Evolutionary conservation across 1,284 basidiomycete species (phyloP).

Genomic region (Gomphus bonarii): DNA sequence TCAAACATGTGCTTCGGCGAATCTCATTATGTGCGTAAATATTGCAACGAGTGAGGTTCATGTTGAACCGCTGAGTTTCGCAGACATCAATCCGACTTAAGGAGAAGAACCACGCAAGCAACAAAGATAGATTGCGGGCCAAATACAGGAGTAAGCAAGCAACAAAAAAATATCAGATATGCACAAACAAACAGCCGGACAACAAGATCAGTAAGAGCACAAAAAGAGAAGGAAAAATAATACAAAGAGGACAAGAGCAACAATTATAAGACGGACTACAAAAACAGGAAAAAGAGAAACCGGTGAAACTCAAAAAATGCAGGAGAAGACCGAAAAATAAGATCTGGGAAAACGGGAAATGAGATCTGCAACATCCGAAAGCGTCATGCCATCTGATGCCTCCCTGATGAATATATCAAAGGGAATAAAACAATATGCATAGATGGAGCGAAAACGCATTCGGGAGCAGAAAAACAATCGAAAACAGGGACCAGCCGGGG

Average conservation of each 20-base stretch:
- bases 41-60: too few relatives aligned
- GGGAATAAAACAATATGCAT: background rate
- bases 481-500: background rate
- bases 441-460: background rate
- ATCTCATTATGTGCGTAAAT: too few relatives aligned
- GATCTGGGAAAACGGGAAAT: background rate
- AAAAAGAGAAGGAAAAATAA: background rate
- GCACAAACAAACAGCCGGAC: too few relatives aligned
- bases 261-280: too few relatives aligned
- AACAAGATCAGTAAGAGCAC: background rate
- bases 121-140: too few relatives aligned
- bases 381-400: background rate
- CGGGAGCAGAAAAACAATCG: background rate
- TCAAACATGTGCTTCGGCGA: too few relatives aligned
- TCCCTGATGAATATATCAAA: slow-evolving; percentile 3
- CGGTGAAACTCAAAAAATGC: background rate
- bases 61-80: too few relatives aligned
- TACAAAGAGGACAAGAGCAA: background rate
- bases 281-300: background rate
- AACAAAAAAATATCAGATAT: too few relatives aligned
- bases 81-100: too few relatives aligned
- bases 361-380: background rate
- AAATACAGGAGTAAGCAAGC: too few relatives aligned
- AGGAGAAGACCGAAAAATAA: background rate
- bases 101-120: too few relatives aligned